phyloP scores from a whole-genome alignment of 768 basidiomycete genomes.

The Sarcomyxa edulis region DNA sequence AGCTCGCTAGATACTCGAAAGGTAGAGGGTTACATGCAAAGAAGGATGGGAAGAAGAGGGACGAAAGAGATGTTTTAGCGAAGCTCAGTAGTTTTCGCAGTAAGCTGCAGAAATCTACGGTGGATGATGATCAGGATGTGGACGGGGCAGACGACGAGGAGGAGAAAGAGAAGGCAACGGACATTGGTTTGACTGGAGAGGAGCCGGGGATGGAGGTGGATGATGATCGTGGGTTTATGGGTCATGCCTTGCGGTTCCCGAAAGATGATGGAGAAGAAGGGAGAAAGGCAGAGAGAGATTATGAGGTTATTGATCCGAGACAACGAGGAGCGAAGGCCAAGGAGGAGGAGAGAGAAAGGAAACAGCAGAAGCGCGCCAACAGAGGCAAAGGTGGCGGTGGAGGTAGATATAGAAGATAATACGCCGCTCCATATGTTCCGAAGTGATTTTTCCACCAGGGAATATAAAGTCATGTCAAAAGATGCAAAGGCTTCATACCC shows the following conservation, averaged over 20 bases:
- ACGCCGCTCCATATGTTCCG: too few relatives aligned
- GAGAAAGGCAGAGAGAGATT: constrained; percentile 75
- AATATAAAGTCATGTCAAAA: too few relatives aligned
- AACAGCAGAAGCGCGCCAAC: constrained; percentile 14
- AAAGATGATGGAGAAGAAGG: constrained; percentile 77
- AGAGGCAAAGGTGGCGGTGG: constrained; percentile 8
- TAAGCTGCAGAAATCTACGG: constrained; percentile 49
- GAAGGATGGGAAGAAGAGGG: constrained; percentile 45
- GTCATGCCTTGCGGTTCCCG: constrained; percentile 67
- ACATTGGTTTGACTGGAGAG: constrained; percentile 22
- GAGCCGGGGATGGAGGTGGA: constrained; percentile 70
- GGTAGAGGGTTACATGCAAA: constrained; percentile 54
- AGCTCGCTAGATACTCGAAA: constrained; percentile 76
- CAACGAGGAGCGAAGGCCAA: constrained; percentile 65
- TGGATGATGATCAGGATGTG: constrained; percentile 19
- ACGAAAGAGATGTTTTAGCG: constrained; percentile 69
- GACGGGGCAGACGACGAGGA: constrained; percentile 15
- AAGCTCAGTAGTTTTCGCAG: constrained; percentile 66
- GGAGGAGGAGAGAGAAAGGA: constrained; percentile 74
- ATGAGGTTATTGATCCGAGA: constrained; percentile 86
- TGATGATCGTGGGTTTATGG: constrained; percentile 69
- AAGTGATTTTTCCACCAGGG: too few relatives aligned
- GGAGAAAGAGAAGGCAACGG: constrained; percentile 10
- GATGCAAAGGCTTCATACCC: too few relatives aligned
- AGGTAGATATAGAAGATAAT: constrained; percentile 2